These are phyloP conservation scores for Carex scoparia DNA, from an alignment of 176 grass and related monocot species.

Conservation along the genomic window DNA sequence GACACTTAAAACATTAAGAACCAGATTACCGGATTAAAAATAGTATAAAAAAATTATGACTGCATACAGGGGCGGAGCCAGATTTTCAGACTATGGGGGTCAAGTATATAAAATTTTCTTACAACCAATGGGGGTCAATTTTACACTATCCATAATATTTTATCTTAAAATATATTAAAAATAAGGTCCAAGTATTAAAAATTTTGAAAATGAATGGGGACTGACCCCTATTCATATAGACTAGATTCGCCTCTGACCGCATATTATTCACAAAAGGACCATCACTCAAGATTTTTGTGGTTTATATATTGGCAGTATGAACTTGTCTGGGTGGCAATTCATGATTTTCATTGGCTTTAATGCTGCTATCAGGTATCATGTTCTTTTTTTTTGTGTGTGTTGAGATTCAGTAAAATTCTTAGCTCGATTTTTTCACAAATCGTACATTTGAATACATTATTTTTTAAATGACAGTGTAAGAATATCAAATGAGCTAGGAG, in stretches of 20 bases:
- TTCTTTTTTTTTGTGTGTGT: neutral
- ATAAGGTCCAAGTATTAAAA: too few species aligned
- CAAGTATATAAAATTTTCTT: too few species aligned
- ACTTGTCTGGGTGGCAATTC: slow-evolving; percentile 64
- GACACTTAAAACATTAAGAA: neutral
- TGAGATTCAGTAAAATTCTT: neutral
- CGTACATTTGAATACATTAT: too few species aligned
- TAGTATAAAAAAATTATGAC: neutral
- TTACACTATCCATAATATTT: too few species aligned
- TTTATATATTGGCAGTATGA: slow-evolving; percentile 30
- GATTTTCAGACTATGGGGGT: too few species aligned
- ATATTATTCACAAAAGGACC: neutral
- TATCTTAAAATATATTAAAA: too few species aligned
- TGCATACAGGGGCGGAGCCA: too few species aligned
- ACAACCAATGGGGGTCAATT: too few species aligned
- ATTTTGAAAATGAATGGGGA: too few species aligned
- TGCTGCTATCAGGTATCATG: slow-evolving; percentile 60
- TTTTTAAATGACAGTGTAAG: slow-evolving; percentile 43
- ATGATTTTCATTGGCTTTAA: slow-evolving; percentile 95
- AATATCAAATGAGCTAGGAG: slow-evolving; percentile 83
- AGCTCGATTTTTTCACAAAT: neutral
- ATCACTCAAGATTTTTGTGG: neutral
- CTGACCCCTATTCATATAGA: too few species aligned
- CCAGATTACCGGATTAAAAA: neutral
- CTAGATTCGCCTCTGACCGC: neutral